Conservation (phyloP, 371 early-diverging fungal genomes). For the Dinochytrium kinnereticum region DNA sequence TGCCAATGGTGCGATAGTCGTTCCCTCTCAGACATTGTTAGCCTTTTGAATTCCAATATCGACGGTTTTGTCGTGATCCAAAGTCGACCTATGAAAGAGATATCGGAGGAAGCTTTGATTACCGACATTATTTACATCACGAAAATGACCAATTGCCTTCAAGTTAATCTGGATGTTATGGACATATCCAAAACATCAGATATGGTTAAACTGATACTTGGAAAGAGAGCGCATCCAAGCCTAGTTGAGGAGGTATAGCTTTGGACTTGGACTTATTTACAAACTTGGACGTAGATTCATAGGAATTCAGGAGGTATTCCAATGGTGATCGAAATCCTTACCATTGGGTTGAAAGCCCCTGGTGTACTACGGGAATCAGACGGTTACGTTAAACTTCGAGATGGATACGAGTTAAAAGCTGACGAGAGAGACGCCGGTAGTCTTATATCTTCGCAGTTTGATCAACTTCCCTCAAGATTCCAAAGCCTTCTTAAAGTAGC, state of each 20-base stretch:
- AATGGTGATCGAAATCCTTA: slow-evolving; percentile 12
- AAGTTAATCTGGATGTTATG: neutral
- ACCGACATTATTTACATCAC: neutral
- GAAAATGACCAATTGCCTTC: neutral
- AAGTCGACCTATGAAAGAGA: neutral
- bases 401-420: neutral
- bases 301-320: slow-evolving; percentile 12
- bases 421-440: neutral
- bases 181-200: neutral
- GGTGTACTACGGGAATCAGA: neutral
- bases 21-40: neutral
- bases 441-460: slow-evolving; percentile 11
- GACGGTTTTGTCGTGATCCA: neutral
- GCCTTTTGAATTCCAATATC: neutral
- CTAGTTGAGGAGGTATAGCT: neutral
- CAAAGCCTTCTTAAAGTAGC: slow-evolving; percentile 1
- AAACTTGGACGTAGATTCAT: neutral
- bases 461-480: neutral
- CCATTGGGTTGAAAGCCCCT: neutral
- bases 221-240: neutral
- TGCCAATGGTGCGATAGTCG: neutral
- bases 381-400: neutral
- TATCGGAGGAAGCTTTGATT: neutral
- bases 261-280: neutral
- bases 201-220: neutral